A percentile compares a stretch with the other conserved stretches of the same genome.
Evolutionary conservation across 352 stramenopile species (phyloP).

Genomic region (Phytophthora tubulina): DNA sequence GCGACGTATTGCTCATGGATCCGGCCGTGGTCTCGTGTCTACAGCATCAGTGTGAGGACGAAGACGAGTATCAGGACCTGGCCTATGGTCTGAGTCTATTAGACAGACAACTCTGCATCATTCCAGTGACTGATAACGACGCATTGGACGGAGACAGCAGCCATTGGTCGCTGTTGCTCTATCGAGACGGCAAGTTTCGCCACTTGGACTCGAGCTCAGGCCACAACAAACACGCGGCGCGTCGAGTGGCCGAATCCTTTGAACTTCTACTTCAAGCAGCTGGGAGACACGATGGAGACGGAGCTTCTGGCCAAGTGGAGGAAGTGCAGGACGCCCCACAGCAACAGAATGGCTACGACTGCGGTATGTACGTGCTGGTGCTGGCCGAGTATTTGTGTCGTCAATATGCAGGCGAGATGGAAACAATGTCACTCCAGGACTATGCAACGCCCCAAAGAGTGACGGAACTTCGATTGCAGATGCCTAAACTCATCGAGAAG

Average conservation of each 20-base stretch:
- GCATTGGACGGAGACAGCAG: conserved; percentile 61
- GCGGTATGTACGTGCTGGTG: conserved; percentile 81
- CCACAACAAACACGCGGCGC: conserved; percentile 62
- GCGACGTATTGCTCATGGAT: conserved; percentile 74
- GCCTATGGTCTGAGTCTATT: conserved; percentile 53
- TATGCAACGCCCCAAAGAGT: conserved; percentile 66
- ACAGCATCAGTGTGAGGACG: conserved; percentile 85
- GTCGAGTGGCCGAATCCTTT: conserved; percentile 53
- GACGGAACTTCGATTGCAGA: conserved; percentile 54
- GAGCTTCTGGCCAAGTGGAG: conserved; percentile 28
- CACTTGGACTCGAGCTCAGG: conserved; percentile 84
- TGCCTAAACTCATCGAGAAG: conserved; percentile 53
- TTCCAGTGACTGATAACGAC: conserved; percentile 81
- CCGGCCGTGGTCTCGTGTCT: conserved; percentile 83
- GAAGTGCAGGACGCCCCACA: conserved; percentile 60
- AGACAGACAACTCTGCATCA: conserved; percentile 54
- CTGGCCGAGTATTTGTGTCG: conserved; percentile 70
- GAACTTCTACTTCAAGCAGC: conserved; percentile 45
- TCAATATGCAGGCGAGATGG: conserved; percentile 26
- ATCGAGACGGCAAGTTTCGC: conserved; percentile 46
- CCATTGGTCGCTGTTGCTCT: conserved; percentile 85
- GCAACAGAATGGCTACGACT: conserved; percentile 85
- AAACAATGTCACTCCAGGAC: conserved; percentile 33
- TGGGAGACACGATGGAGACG: conserved; percentile 19
- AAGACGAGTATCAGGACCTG: conserved; percentile 78